phyloP scores from a whole-genome alignment of 768 basidiomycete genomes.

The Macrolepiota dolichaula region DNA sequence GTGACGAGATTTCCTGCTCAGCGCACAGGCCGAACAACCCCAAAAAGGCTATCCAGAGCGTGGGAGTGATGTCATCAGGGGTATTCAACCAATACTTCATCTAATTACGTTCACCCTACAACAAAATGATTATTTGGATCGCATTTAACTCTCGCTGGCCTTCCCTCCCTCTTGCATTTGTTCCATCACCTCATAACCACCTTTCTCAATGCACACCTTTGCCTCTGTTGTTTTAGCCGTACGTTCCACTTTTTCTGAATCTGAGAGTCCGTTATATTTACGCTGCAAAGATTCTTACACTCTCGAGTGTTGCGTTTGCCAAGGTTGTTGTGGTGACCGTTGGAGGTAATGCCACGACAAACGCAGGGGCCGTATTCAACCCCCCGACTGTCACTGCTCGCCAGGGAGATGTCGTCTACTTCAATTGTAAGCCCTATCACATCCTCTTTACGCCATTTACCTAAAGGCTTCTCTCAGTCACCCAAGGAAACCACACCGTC shows the following conservation, averaged over 20 bases:
- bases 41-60: background rate
- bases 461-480: conserved; percentile 31
- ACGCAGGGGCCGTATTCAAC: conserved; percentile 42
- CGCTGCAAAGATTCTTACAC: conserved; percentile 11
- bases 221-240: conserved; percentile 12
- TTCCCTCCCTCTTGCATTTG: conserved; percentile 5
- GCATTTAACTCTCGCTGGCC: background rate
- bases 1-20: too few relatives aligned
- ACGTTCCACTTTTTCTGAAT: conserved; percentile 1
- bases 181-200: conserved; percentile 1
- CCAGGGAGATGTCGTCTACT: conserved; percentile 46
- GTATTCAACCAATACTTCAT: too few relatives aligned
- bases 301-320: conserved; percentile 24
- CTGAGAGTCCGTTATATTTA: background rate
- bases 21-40: too few relatives aligned
- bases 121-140: background rate
- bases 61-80: background rate
- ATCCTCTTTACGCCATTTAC: background rate
- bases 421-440: conserved; percentile 44
- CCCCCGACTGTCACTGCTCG: conserved; percentile 42
- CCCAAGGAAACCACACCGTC: conserved; percentile 48
- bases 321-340: conserved; percentile 42
- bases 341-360: conserved; percentile 40
- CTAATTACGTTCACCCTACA: background rate
- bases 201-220: conserved; percentile 13